These are phyloP conservation scores for Achaetomium macrosporum DNA, from an alignment of 2,329 filamentous ascomycete species.

Conservation along the genomic window DNA sequence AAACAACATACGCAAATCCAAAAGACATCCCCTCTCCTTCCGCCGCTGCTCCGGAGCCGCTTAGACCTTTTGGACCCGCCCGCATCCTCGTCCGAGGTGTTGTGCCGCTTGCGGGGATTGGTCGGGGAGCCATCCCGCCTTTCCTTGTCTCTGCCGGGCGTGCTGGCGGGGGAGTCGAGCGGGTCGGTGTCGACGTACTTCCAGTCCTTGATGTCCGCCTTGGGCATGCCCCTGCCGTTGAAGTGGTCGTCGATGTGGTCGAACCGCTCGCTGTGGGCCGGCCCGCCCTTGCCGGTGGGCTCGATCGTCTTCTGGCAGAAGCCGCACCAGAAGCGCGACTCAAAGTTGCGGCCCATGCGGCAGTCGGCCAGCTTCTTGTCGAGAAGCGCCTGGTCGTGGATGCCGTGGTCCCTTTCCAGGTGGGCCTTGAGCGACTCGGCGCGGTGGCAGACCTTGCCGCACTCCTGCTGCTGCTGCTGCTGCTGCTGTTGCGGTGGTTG, in stretches of 20 bases:
- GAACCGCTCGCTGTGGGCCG: constrained; percentile 46
- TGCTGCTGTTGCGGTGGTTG: background rate
- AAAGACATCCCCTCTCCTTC: background rate
- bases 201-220: constrained; percentile 53
- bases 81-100: background rate
- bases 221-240: constrained; percentile 42
- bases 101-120: background rate
- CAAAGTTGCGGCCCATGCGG: constrained; percentile 59
- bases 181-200: constrained; percentile 31
- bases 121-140: background rate
- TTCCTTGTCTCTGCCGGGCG: background rate
- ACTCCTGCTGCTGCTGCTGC: constrained; percentile 34
- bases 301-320: constrained; percentile 61
- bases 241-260: constrained; percentile 75
- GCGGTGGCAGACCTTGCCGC: constrained; percentile 54
- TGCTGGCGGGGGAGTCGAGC: background rate
- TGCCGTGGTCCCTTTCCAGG: constrained; percentile 46
- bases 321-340: constrained; percentile 76
- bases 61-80: background rate
- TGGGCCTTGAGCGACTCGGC: constrained; percentile 57
- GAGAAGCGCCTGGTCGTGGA: constrained; percentile 28
- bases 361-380: constrained; percentile 45
- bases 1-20: constrained; percentile 17
- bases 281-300: constrained; percentile 43
- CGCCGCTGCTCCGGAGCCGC: constrained; percentile 7